Evolutionary conservation across 768 basidiomycete species (phyloP).

Genomic region (Trametes cubensis): DNA sequence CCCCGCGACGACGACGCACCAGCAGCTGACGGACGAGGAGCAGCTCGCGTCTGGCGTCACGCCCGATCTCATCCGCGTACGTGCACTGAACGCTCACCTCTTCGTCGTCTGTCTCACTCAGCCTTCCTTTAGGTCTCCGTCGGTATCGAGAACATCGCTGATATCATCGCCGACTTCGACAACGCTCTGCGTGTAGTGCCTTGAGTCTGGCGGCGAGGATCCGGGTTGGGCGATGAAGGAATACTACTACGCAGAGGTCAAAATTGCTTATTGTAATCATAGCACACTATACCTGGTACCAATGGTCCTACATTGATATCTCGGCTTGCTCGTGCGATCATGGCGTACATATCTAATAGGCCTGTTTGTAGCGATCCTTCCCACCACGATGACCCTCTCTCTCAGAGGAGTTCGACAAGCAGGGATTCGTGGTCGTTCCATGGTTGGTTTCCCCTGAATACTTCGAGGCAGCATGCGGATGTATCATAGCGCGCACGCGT

Average conservation of each 20-base stretch:
- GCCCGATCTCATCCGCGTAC: slow-evolving; percentile 72
- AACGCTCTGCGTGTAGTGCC: slow-evolving; percentile 38
- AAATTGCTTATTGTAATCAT: no score
- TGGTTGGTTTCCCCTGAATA: no score
- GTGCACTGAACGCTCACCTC: slow-evolving; percentile 23
- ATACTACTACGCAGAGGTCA: background rate
- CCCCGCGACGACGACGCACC: slow-evolving; percentile 77
- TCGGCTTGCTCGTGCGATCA: no score
- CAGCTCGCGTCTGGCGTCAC: slow-evolving; percentile 69
- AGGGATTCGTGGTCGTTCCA: no score
- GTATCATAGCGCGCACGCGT: slow-evolving; percentile 56
- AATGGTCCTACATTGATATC: no score
- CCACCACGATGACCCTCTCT: no score
- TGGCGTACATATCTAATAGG: no score
- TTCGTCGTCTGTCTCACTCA: background rate
- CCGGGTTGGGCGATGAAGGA: background rate
- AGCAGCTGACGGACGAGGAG: slow-evolving; percentile 65
- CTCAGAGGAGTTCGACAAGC: no score
- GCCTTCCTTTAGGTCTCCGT: slow-evolving; percentile 37
- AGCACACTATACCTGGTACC: no score
- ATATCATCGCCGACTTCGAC: slow-evolving; percentile 49
- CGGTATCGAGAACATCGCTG: slow-evolving; percentile 45
- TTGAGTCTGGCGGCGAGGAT: background rate
- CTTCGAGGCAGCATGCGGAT: no score
- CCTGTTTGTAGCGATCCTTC: no score